Base-by-base conservation (phyloP, 768 basidiomycete genomes). In the Leccinum incarnatum region DNA sequence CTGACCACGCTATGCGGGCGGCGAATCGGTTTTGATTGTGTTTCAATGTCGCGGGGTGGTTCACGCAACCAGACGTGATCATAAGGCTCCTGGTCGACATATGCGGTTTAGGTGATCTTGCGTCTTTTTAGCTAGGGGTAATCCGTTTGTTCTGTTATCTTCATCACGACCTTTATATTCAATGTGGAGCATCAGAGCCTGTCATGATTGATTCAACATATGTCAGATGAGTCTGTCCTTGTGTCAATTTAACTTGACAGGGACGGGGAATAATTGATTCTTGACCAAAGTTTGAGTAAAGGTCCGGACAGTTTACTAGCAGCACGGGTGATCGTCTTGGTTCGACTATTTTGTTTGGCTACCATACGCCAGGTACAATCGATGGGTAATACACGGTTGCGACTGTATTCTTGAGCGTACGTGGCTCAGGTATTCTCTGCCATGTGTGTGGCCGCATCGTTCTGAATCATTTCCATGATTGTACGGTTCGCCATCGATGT, bases 1-100 rank as follows among this genome's bases (percentile, higher is more conserved):
- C 87, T 86, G 23, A 84, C 84, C 11, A 84, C 89, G 67, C 71
- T 88, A 40, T 12, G 21, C 6, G 69, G 47, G 29, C 74, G 77
- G 50, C 84, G 86, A 55, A 61, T 67, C 47, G 84, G 83, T 45
- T 88, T 88, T 67, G 74, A 80, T 63, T 83, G 85, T 66, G 82
- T 83, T 14, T 77, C 84, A 48, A 78, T 89, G 47, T 72, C 77
- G 60, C 81, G 83, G 5, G 86, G 85, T 32, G 83, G 79, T 30
- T 87, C 89, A 72, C 88, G 71, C 78, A 54, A 48, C 36, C 30
- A 15, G 36, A 51, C 29, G 5, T 56, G 27, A n/a, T 32, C 57
- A 30, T 5, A 15, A 42, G 29, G 21, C 37, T 37, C 23, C n/a
- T 25, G 27, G 19, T 10, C 9, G 15, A 3, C 17, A 40, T 40